Evolutionary conservation across 2,329 filamentous ascomycete species (phyloP).

Genomic region (Phaeosphaeriaceae sp.): DNA sequence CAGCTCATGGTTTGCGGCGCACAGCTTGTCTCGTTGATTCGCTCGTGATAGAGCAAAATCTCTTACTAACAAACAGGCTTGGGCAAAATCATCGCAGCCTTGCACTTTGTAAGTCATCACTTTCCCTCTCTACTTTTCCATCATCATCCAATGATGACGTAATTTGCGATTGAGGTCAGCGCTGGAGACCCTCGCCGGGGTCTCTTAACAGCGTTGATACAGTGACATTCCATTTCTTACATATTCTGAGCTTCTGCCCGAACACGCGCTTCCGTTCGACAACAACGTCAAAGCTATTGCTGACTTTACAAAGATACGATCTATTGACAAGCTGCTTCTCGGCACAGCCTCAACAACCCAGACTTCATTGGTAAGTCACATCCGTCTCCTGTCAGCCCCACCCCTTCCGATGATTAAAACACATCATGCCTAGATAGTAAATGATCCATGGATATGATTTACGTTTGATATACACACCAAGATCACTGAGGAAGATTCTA

Average conservation of each 20-base stretch:
- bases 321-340: not conserved
- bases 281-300: constrained; percentile 5
- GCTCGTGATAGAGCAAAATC: not conserved
- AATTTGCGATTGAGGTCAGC: constrained; percentile 98
- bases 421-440: constrained; percentile 69
- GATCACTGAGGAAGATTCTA: constrained; percentile 66
- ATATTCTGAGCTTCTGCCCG: constrained; percentile 79
- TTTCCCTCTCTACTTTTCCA: constrained; percentile 8
- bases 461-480: constrained; percentile 64
- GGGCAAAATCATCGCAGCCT: not conserved
- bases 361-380: constrained; percentile 27
- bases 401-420: constrained; percentile 70
- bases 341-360: no score
- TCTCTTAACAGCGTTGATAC: constrained; percentile 76
- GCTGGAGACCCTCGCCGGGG: constrained; percentile 92
- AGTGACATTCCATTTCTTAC: constrained; percentile 97
- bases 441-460: constrained; percentile 66
- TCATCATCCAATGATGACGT: constrained; percentile 76
- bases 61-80: constrained; percentile 2
- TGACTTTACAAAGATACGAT: constrained; percentile 13
- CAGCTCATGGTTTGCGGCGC: not conserved
- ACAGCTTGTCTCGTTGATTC: not conserved
- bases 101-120: constrained; percentile 25
- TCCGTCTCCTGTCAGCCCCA: not conserved
- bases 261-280: not conserved